Base-by-base conservation (phyloP, 306 rosid genomes). In the Inga leiocalycina region DNA sequence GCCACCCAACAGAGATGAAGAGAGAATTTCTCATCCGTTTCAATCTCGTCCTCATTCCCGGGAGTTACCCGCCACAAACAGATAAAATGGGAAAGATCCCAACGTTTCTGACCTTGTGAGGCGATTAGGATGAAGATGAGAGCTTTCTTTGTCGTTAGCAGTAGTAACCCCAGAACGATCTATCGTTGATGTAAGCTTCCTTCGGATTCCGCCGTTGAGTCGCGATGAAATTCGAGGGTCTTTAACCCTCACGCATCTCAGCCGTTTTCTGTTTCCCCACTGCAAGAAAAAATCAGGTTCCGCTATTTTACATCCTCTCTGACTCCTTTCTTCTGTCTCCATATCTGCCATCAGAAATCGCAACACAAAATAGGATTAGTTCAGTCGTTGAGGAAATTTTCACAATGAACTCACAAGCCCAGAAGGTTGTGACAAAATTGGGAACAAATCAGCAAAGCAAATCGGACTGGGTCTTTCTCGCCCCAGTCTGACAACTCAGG, bases 271-370 rank as follows among this genome's bases (percentile, higher is more conserved):
- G 84, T 87, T 90, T 24, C 91, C 97, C 97, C 97, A 91, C 95
- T 91, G 94, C 80, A 93, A 85, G 91, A 93, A 91, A 68, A 93
- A 85, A 62, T 89, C 95, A 44, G 92, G 90, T 81, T 93, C 94
- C 17, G 86, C 80, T 37, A 81, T 74, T 51, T 87, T 90, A 69
- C 82, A 88, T 1, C 79, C 86, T 56, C 89, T 87, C 82, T 88
- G 90, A 86, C 86, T 89, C 75, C 92, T 90, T 86, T 90, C 95
- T 65, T 87, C 93, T 13, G 92, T 90, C 81, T 91, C 95, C 94
- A 93, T 89, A 41, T 48, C 91, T 88, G 80, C 80, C 44, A 34
- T 41, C 43, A 67, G 43, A 39, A 62, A 49, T 22, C 44, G 52
- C 54, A 76, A 30, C 16, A 52, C 78, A 77, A 62, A 43, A 44